Evolutionary conservation across 768 basidiomycete species (phyloP).

Genomic region (Pleurotus giganteus): DNA sequence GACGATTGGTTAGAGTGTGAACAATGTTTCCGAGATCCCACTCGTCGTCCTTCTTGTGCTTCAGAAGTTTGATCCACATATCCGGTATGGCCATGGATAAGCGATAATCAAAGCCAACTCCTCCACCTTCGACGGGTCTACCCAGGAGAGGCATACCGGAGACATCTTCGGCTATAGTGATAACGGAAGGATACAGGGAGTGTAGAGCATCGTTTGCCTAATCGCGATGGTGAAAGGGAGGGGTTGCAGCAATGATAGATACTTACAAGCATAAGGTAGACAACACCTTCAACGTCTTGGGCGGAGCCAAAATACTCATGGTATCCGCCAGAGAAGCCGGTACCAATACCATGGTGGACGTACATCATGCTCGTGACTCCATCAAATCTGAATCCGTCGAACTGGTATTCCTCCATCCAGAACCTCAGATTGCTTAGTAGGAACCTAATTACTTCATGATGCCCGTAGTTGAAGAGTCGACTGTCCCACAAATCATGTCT

Average conservation of each 20-base stretch:
- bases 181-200: conserved; percentile 68
- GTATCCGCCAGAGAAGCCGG: conserved; percentile 97
- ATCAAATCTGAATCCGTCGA: conserved; percentile 98
- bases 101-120: conserved; percentile 97
- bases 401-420: conserved; percentile 93
- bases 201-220: conserved; percentile 94
- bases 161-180: conserved; percentile 98
- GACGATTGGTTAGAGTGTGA: conserved; percentile 86
- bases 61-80: conserved; percentile 99
- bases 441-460: conserved; percentile 94
- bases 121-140: conserved; percentile 73
- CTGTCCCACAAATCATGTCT: conserved; percentile 98
- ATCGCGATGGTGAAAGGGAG: conserved; percentile 7
- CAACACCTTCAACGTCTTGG: conserved; percentile 86
- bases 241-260: not conserved
- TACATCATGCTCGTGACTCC: conserved; percentile 99
- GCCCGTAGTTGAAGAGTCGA: conserved; percentile 94
- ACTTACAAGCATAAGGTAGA: conserved; percentile 95
- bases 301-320: conserved; percentile 93
- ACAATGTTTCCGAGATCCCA: conserved; percentile 90
- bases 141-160: conserved; percentile 98
- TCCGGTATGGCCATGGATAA: conserved; percentile 98
- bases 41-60: conserved; percentile 81
- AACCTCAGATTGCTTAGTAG: conserved; percentile 92
- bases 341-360: conserved; percentile 94